Evolutionary conservation across 2,329 filamentous ascomycete genomes (phyloP), one percentile per base, ranked within the genome.

Genomic region (Fusarium sp.): DNA sequence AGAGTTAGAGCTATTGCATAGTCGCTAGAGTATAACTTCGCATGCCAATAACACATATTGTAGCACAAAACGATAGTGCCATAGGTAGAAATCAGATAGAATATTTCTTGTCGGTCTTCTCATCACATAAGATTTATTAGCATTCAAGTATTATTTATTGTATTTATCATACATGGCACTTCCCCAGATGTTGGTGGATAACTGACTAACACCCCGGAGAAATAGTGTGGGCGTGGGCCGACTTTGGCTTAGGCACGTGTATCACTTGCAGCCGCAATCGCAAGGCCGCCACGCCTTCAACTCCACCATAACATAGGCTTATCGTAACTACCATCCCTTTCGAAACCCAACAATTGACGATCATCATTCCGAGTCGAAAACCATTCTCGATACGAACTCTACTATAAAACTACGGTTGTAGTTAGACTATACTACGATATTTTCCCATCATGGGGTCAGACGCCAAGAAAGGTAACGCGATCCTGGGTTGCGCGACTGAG

Each of bases 401-500:
- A 6, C 18, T 48, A 2, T 18, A 10, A 31, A 13, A 10, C 20
- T 18, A 15, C 11, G 20, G 44, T n/a, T 34, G 11, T 13, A 36
- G 15, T 20, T 17, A 31, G 10, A 22, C n/a, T 10, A 20, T 38
- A 33, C 20, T 26, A 20, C 36, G 7, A 34, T 33, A 17, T 24
- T 45, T 31, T 26, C 45, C 42, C 58, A 57, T 50, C 56, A 72
- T 75, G 73, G 72, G 66, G 46, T 66, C 71, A 58, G 69, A 71
- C 46, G 40, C 73, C 60, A 75, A 76, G 48, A 78, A 78, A 75
- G 76, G 77, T 78, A 74, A 72, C 65, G 55, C 68, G 67, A 61
- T 61, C 53, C 24, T 42, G 38, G 26, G 38, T 54, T 52, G 63
- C 57, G 54, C 51, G 55, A 55, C 52, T 50, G 49, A 57, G 44